Evolutionary conservation across 805 yeast genomes (phyloP), one percentile per base, ranked within the genome.

Genomic region (Candida lessepsii): DNA sequence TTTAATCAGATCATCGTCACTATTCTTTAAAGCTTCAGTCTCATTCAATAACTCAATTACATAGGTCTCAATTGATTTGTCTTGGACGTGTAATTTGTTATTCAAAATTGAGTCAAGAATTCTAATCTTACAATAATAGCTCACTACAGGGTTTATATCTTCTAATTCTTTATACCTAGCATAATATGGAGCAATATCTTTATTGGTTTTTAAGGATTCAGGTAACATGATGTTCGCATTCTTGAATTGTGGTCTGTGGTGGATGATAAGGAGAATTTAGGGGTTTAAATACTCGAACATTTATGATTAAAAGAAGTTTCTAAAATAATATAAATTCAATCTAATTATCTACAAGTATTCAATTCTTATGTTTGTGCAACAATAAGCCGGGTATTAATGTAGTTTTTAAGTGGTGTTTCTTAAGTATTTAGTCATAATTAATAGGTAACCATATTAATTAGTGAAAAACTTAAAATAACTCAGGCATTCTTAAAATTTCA

Each of bases 401-500:
- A n/a, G n/a, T n/a, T n/a, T n/a, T n/a, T n/a, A n/a, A n/a, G n/a
- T n/a, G n/a, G n/a, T n/a, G n/a, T n/a, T n/a, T n/a, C n/a, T n/a
- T n/a, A n/a, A n/a, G n/a, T n/a, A n/a, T n/a, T n/a, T n/a, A n/a
- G n/a, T n/a, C n/a, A n/a, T n/a, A n/a, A n/a, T n/a, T n/a, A n/a
- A n/a, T n/a, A n/a, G n/a, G n/a, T n/a, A n/a, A n/a, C n/a, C n/a
- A n/a, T n/a, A n/a, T n/a, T n/a, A n/a, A n/a, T n/a, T n/a, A n/a
- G n/a, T n/a, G n/a, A n/a, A n/a, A n/a, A n/a, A n/a, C n/a, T n/a
- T n/a, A n/a, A n/a, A n/a, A 31, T 13, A 47, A 47, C 30, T 66
- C 68, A 10, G 99, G 99, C 96, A 93, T 93, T 54, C 96, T 75
- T 59, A 91, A 63, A 21, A 89, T 76, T 60, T 78, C 86, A 41